phyloP scores from a whole-genome alignment of 1,284 basidiomycete genomes.

The Anthracocystis setariae region DNA sequence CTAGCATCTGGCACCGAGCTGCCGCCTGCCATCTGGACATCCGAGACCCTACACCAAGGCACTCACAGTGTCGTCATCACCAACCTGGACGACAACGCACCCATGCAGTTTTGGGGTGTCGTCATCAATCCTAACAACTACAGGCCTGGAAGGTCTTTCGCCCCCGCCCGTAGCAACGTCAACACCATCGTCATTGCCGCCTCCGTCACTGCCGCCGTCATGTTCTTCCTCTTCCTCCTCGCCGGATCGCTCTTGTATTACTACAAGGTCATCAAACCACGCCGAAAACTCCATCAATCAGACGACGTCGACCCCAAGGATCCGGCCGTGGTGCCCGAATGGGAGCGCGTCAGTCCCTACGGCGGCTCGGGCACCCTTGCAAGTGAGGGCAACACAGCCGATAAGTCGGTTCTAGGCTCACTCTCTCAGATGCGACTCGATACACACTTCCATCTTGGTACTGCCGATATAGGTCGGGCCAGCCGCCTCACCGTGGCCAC shows the following conservation, averaged over 20 bases:
- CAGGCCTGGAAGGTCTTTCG: constrained; percentile 30
- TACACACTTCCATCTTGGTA: constrained; percentile 29
- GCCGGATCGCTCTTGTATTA: constrained; percentile 33
- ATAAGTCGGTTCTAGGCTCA: not conserved
- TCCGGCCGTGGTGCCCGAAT: constrained; percentile 3
- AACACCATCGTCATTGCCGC: constrained; percentile 42
- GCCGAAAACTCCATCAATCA: constrained; percentile 13
- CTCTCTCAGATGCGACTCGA: constrained; percentile 28
- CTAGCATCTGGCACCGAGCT: constrained; percentile 13
- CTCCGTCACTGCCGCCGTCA: constrained; percentile 27
- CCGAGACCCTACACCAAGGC: constrained; percentile 25
- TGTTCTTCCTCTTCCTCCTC: constrained; percentile 32
- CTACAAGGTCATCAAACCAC: constrained; percentile 31
- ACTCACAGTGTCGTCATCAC: constrained; percentile 35
- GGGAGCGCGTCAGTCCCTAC: not conserved
- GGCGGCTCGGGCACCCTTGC: not conserved
- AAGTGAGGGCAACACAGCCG: not conserved
- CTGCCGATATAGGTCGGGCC: constrained; percentile 31
- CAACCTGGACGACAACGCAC: constrained; percentile 28
- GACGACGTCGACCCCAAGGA: constrained; percentile 26
- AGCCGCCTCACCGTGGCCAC: constrained; percentile 38
- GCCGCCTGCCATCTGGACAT: constrained; percentile 39
- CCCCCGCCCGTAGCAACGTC: constrained; percentile 12
- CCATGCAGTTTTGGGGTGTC: constrained; percentile 43
- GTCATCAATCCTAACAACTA: constrained; percentile 49